Base-by-base conservation (phyloP, 306 rosid genomes). In the Myrica gale region DNA sequence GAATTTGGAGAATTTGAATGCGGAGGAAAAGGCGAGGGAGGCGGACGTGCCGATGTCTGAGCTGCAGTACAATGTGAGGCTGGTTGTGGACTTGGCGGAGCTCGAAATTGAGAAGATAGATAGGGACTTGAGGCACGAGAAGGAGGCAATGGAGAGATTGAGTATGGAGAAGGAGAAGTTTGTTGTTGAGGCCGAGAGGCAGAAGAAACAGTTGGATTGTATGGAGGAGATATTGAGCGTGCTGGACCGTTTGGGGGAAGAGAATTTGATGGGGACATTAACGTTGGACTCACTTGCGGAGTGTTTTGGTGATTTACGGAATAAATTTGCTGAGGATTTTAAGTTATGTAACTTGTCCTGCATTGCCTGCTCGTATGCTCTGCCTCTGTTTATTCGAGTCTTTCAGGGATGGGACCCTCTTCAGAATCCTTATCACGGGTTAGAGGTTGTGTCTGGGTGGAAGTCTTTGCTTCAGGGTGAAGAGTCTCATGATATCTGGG, bases 341-440 rank as follows among this genome's bases (percentile, higher is more conserved):
- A 89, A 92, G 89, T 63, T 90, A 74, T 92, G 93, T 78, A 90
- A 90, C 87, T 83, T 95, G 82, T 87, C 99, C 32, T 84, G 90
- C 82, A 89, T 92, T 87, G 97, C 97, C 58, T 89, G 93, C 82
- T 90, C 93, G 20, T 90, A 80, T 83, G 97, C 96, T 44, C 69
- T 92, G 44, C 97, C 99, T 61, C 80, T 90, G 83, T 85, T 92
- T 80, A 85, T 90, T 55, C 88, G 93, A 82, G 87, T 83, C 76
- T 95, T 92, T 84, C 97, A 90, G 77, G 93, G 96, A 53, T 92
- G 97, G 96, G 93, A 95, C 84, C 97, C 97, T 73, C 96, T 92
- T 69, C 89, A 76, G 68, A 89, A 89, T 82, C 96, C 92, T 3
- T 89, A 79, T 16, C 89, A 89, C 72, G 96, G 97, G 23, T 79